Evolutionary conservation across 2,329 filamentous ascomycete genomes (phyloP), one percentile per base, ranked within the genome.

Genomic region (Phialophora tarda): DNA sequence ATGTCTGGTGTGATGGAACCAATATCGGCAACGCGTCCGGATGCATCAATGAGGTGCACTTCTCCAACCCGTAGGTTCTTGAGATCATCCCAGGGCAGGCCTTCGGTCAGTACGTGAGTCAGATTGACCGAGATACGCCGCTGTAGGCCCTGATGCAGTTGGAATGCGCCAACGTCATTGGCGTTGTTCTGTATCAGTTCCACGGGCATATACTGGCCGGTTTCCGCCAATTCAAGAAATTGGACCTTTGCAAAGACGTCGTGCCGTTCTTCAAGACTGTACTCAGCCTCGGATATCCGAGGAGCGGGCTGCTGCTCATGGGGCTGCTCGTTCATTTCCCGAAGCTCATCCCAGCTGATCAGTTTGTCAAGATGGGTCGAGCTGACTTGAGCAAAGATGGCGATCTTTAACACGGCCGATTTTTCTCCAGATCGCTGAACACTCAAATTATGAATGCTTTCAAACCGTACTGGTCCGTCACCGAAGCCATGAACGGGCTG

Each of bases 391-490:
- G 95, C 93, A 76, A 97, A 98, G 67, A 99, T 91, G 57, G 93
- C 92, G 8, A 97, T 91, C 62, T 95, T 88, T 62, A 99, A 80
- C 26, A 88, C 90, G 0, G 92, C 88, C 55, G 90, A 89, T 24
- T 86, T 86, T 0, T 92, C 87, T 55, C 89, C 91, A 51, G 89
- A 90, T 41, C 96, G 83, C 3, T 93, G 91, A 61, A 99, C 84
- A 76, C 92, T 97, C 92, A 99, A 97, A 78, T 92, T 97, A 82
- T 99, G 95, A 58, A 98, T 93, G 78, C 95, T 99, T 79, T 98
- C 94, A 72, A 99, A 99, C 3, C 91, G 89, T 63, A 99, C 89
- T 0, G 93, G 88, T 0, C 91, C 90, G 78, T 99, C 95, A 73
- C 98, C 93, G 74, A 99, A 99, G 63, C 92, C 92, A 69, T 86